Evolutionary conservation across 139 green algal species (phyloP).

Genomic region (Chlorella sp.): DNA sequence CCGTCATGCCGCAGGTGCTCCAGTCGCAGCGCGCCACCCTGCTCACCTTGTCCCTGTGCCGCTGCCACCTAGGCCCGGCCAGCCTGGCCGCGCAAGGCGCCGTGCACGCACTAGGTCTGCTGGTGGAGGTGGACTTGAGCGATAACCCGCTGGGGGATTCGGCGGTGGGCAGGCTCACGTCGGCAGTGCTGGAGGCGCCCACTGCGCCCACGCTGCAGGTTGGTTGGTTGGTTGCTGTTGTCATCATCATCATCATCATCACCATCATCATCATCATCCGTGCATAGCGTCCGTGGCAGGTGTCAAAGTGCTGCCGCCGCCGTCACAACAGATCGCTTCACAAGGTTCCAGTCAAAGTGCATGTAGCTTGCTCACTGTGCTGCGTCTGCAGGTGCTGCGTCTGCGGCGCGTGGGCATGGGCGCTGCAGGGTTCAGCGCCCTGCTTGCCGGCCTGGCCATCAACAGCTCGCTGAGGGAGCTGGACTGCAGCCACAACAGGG

Average conservation of each 20-base stretch:
- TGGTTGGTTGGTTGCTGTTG: background rate
- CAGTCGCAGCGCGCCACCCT: too few relatives aligned
- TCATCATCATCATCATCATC: background rate
- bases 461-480: background rate
- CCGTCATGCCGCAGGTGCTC: too few relatives aligned
- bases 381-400: background rate
- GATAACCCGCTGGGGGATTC: slow-evolving; percentile 7
- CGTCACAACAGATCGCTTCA: too few relatives aligned
- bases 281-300: background rate
- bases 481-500: background rate
- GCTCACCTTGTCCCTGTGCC: too few relatives aligned
- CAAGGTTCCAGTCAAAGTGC: background rate
- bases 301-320: too few relatives aligned
- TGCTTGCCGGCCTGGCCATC: background rate
- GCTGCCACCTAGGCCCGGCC: background rate
- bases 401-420: background rate
- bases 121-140: slow-evolving; percentile 5
- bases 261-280: background rate
- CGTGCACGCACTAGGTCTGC: background rate
- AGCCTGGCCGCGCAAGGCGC: background rate
- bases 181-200: background rate
- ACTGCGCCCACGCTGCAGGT: background rate
- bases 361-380: background rate
- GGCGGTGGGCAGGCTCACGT: background rate
- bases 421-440: background rate